Base-by-base conservation (phyloP, 352 stramenopile species). In the Aphanomyces astaci region DNA sequence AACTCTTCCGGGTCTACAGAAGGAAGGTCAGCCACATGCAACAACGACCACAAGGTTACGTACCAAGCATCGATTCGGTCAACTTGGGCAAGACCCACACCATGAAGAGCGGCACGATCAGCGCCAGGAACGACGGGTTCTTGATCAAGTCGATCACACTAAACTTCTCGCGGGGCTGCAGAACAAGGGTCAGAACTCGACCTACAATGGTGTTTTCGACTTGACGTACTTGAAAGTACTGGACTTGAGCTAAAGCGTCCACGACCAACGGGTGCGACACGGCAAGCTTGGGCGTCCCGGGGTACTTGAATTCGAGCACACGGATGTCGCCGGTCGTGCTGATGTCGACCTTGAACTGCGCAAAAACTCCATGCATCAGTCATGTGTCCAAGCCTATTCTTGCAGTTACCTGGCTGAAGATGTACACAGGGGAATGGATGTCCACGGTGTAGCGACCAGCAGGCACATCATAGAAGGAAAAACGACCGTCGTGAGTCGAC, bases 291-390 rank as follows among this genome's bases (percentile, higher is more conserved):
- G 17, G 33, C 22, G 55, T 66, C 57, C 85, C 85, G 36, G 81
- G 78, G 72, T 90, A 92, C 71, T 92, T 89, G 75, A 88, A 90
- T 68, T 94, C 82, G 60, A 92, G 78, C 24, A 78, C 80, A 57
- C 90, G 86, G 30, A 96, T 98, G n/a, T 89, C 88, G 45, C 95
- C 78, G 71, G 98, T 94, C 10, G 95, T 89, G 57, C 87, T 87
- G 19, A 95, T 90, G 19, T 95, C 95, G 28, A 94, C 80, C 70
- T 94, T 87, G 22, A 98, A 81, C 63, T 98, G 22, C 24, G 11
- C n/a, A 52, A 36, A 17, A 67, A 57, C 36, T 11, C 19, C 30
- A 66, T 30, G 30, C 13, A 68, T 46, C 22, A 70, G 22, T 57
- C 19, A 52, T 30, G 62, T 71, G 45, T 15, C 63, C 32, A 25